A percentile compares a stretch with the other conserved stretches of the same genome.
Conservation (phyloP, 495 filamentous ascomycete species). For the Podospora fimiseda region DNA sequence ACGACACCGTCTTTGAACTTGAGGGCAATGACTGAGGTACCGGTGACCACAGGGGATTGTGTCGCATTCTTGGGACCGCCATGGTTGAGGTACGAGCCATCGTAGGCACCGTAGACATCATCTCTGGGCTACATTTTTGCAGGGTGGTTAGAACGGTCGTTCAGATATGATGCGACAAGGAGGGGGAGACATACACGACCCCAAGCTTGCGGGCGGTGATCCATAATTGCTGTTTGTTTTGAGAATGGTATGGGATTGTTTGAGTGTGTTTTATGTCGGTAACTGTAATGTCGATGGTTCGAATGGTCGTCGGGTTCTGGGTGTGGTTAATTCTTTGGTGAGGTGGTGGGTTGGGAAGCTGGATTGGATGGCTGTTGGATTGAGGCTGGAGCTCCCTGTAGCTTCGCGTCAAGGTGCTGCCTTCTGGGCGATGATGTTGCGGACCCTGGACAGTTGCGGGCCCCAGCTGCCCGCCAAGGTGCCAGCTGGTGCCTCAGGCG, state of each 20-base stretch:
- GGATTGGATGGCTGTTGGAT: conserved; percentile 10
- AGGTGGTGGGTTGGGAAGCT: conserved; percentile 15
- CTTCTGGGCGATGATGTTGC: conserved; percentile 15
- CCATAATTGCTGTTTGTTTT: conserved; percentile 55
- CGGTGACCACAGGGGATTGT: conserved; percentile 85
- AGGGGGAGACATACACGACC: conserved; percentile 65
- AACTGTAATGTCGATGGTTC: too few relatives aligned
- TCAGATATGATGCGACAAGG: conserved; percentile 2
- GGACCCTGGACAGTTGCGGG: conserved; percentile 5
- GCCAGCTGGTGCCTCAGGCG: conserved; percentile 5
- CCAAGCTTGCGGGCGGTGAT: conserved; percentile 94
- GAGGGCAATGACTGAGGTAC: conserved; percentile 86
- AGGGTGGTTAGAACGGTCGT: not conserved
- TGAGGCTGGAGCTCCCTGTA: conserved; percentile 26
- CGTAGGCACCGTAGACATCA: conserved; percentile 92
- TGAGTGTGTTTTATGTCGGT: too few relatives aligned
- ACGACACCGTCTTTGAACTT: conserved; percentile 96
- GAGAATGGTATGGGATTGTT: too few relatives aligned
- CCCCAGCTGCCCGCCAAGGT: conserved; percentile 12
- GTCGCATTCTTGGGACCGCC: conserved; percentile 74
- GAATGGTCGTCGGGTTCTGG: conserved; percentile 1
- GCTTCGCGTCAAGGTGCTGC: conserved; percentile 38
- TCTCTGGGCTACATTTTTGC: conserved; percentile 64
- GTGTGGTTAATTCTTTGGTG: not conserved
- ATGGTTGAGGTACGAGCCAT: conserved; percentile 69